Evolutionary conservation across 805 yeast species (phyloP), one percentile per base, ranked within the genome.

Genomic region (Kluyveromyces nonfermentans): DNA sequence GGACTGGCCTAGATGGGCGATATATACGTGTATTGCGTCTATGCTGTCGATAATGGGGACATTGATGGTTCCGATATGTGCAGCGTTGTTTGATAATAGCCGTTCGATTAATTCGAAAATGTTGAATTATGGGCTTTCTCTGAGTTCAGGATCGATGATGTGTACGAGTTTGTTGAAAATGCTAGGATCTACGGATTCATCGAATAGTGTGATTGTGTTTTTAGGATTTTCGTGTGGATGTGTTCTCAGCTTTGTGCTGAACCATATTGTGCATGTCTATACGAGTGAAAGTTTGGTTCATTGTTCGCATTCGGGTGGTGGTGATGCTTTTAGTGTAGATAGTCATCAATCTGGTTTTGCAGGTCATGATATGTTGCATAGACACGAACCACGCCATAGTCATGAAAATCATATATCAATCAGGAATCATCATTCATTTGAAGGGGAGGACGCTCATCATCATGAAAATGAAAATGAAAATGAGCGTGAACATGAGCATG

Each of bases 251-350:
- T 60, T 77, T 1, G 47, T 63, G 1, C 64, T 90, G 44, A 89
- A 88, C 60, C 59, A 68, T 21, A 32, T 82, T 1, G 77, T 93
- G 5, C 96, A 89, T 61, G 60, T 77, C 31, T 62, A 80, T 42
- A 85, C 97, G 0, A 77, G 90, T 41, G 85, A 85, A 58, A 80
- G 89, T 28, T 75, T 89, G 30, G 84, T 89, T 0, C 96, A 88
- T 57, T 88, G 96, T 63, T 82, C 78, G 14, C 96, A 88, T 54
- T 77, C 69, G 10, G 72, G 15, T 14, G 33, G 18, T 10, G 41
- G 16, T 6, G 41, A 18, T n/a, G 68, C 59, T 14, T 62, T 58
- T 12, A 62, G 46, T 8, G 53, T 46, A 10, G 50, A 57, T 39
- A 48, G 50, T 7, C 45, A 40, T 12, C 50, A 46, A 14, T 56